Conservation (phyloP, 192 early-diverging fungal species). For the Backusella tarrabulga region DNA sequence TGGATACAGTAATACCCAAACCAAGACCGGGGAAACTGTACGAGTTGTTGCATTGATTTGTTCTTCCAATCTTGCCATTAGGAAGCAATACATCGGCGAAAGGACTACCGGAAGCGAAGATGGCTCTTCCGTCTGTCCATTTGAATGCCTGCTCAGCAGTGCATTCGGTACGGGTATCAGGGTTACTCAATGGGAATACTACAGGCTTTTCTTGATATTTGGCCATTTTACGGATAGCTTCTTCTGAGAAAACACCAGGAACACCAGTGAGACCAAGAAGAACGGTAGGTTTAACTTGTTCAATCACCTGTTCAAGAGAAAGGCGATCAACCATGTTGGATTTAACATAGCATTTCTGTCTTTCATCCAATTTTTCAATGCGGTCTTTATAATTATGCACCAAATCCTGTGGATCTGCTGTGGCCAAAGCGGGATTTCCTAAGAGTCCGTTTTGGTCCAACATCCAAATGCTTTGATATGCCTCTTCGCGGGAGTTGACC, state of each 20-base stretch:
- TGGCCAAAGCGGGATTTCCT: conserved; percentile 38
- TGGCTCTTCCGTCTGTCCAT: conserved; percentile 53
- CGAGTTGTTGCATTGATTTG: conserved; percentile 55
- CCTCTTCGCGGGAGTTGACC: conserved; percentile 42
- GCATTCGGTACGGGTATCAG: conserved; percentile 51
- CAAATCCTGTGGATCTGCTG: conserved; percentile 23
- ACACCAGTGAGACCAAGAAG: conserved; percentile 49
- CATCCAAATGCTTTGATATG: conserved; percentile 54
- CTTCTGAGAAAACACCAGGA: conserved; percentile 48
- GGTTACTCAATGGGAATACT: conserved; percentile 54
- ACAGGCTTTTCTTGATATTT: conserved; percentile 46
- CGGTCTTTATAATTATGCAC: conserved; percentile 9
- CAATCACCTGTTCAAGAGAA: conserved; percentile 46
- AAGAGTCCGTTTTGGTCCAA: conserved; percentile 50
- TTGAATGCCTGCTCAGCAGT: conserved; percentile 54
- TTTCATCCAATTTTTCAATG: conserved; percentile 41
- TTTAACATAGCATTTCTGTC: conserved; percentile 48
- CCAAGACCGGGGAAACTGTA: conserved; percentile 50
- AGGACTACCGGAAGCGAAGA: conserved; percentile 55
- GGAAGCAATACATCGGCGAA: conserved; percentile 47
- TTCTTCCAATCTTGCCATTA: conserved; percentile 42
- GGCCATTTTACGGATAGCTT: conserved; percentile 54
- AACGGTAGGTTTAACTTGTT: conserved; percentile 49
- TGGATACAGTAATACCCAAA: conserved; percentile 49
- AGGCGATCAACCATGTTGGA: conserved; percentile 46